Conservation (phyloP, 495 filamentous ascomycete genomes). For the Tuber borchii region DNA sequence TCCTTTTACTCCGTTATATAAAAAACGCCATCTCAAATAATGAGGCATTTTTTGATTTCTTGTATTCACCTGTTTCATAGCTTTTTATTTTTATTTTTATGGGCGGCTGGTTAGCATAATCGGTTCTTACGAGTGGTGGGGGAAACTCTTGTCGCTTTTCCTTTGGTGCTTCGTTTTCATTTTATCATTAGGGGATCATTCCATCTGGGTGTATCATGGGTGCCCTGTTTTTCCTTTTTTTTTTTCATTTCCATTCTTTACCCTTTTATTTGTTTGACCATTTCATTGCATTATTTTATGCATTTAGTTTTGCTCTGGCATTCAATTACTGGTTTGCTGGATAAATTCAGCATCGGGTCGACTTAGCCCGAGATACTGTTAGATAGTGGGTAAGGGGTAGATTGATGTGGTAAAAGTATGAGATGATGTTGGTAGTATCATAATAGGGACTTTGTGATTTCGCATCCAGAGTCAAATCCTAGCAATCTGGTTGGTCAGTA, state of each 20-base stretch:
- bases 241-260: neutral
- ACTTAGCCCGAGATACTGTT: neutral
- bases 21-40: conserved; percentile 6
- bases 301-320: neutral
- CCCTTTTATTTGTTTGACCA: neutral
- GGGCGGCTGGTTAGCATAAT: conserved; percentile 4
- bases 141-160: conserved; percentile 8
- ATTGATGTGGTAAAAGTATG: neutral
- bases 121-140: conserved; percentile 4
- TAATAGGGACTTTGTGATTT: too few species aligned
- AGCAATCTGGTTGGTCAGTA: too few species aligned
- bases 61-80: conserved; percentile 1
- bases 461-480: too few species aligned
- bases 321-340: neutral
- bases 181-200: conserved; percentile 12
- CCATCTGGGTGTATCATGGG: conserved; percentile 1
- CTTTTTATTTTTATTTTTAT: neutral
- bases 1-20: conserved; percentile 5
- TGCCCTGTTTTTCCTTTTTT: conserved; percentile 12
- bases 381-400: neutral
- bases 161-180: conserved; percentile 2
- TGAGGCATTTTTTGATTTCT: conserved; percentile 2
- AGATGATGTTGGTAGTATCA: neutral
- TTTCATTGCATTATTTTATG: neutral
- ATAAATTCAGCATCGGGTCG: neutral